Evolutionary conservation across 1,139 yeast genomes (phyloP).

Genomic region (Scheffersomyces parashehatae): DNA sequence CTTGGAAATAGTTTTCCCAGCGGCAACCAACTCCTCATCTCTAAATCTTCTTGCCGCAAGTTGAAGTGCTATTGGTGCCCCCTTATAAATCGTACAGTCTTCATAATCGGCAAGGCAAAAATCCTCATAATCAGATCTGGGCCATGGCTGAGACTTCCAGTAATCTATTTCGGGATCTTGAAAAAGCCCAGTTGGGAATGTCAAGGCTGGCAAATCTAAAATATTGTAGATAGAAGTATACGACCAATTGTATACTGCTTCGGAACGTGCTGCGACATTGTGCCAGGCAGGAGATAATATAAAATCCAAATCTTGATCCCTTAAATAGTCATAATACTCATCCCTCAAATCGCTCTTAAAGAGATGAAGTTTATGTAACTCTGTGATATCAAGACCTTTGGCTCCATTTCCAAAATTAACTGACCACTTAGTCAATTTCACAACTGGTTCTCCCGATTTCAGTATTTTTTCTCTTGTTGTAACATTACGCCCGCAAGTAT

Average conservation of each 20-base stretch:
- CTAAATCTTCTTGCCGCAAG: conserved; percentile 15
- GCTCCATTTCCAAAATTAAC: conserved; percentile 13
- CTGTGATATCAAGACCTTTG: conserved; percentile 10
- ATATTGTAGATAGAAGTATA: conserved; percentile 18
- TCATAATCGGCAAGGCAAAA: not conserved
- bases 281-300: conserved; percentile 15
- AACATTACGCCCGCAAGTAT: conserved; percentile 16
- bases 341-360: conserved; percentile 17
- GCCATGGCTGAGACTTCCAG: conserved; percentile 17
- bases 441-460: conserved; percentile 19
- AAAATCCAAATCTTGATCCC: conserved; percentile 14
- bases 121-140: conserved; percentile 13
- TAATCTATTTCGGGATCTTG: conserved; percentile 22
- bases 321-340: conserved; percentile 17
- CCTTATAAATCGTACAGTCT: conserved; percentile 12
- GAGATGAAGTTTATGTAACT: conserved; percentile 13
- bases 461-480: conserved; percentile 13
- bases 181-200: conserved; percentile 17
- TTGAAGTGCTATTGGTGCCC: conserved; percentile 17
- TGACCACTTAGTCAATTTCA: conserved; percentile 18
- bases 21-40: conserved; percentile 19
- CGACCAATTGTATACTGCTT: conserved; percentile 18
- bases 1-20: conserved; percentile 18
- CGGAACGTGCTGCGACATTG: conserved; percentile 17
- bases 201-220: conserved; percentile 16